Conservation (phyloP, 768 basidiomycete species). For the Macrolepiota albuminosa region DNA sequence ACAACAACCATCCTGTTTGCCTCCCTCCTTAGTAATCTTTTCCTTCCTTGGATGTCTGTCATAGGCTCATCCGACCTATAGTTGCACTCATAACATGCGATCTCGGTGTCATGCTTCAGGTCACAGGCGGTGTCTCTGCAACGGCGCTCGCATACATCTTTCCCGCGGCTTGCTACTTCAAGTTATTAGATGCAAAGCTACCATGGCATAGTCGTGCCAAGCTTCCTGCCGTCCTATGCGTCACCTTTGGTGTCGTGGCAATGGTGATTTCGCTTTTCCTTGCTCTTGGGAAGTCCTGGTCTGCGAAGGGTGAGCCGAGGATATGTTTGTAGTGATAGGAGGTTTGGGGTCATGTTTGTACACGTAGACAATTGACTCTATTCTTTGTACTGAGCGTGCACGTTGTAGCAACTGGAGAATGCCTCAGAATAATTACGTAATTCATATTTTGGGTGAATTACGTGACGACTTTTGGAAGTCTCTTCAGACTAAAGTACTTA, state of each 20-base stretch:
- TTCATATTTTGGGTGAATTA: too few relatives aligned
- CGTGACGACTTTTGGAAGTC: too few relatives aligned
- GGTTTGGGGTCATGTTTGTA: neutral
- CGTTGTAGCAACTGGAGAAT: too few relatives aligned
- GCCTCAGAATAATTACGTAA: too few relatives aligned
- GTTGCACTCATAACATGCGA: constrained; percentile 93
- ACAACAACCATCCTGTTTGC: constrained; percentile 80
- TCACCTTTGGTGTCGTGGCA: constrained; percentile 68
- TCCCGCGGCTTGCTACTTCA: constrained; percentile 82
- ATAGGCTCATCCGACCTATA: constrained; percentile 24
- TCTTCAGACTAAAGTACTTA: too few relatives aligned
- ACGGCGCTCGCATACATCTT: constrained; percentile 93
- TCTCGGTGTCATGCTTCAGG: constrained; percentile 96
- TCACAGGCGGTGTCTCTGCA: constrained; percentile 94
- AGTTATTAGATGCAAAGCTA: constrained; percentile 50
- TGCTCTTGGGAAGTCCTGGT: constrained; percentile 77
- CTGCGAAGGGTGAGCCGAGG: constrained; percentile 61
- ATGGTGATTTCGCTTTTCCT: constrained; percentile 75
- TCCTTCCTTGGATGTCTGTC: neutral
- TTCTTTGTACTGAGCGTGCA: too few relatives aligned
- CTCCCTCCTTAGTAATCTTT: constrained; percentile 70
- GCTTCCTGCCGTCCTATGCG: constrained; percentile 71
- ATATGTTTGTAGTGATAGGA: constrained; percentile 52
- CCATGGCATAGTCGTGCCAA: constrained; percentile 71
- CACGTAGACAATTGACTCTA: neutral